Evolutionary conservation across 352 stramenopile genomes (phyloP), one percentile per base, ranked within the genome.

Genomic region (Nothophytophthora sp.): DNA sequence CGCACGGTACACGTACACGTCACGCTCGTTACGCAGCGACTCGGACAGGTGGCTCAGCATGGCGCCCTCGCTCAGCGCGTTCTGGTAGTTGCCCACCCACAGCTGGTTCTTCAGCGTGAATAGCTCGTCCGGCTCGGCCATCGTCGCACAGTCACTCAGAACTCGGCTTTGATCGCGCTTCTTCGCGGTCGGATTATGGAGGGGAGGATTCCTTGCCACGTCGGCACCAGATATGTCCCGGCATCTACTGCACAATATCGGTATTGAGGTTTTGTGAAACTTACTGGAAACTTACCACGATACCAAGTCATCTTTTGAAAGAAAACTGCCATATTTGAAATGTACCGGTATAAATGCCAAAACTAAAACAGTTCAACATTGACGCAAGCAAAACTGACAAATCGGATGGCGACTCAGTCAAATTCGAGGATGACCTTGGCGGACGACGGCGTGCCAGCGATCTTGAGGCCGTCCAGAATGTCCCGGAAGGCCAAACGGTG

Each of bases 31-130:
- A 56, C 95, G 93, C 42, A 98, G 72, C 23, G 85, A 49, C 15
- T 95, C 78, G 28, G 70, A 70, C 63, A 98, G 43, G 59, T 96
- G 83, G 55, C 75, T 86, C 18, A 98, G 82, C 55, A 91, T 85
- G 46, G 73, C 83, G 25, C 73, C 90, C 60, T 98, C 96, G 50
- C 96, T 96, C 28, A 98, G 76, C 19, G 85, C 86, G 42, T 98
- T 92, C 62, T 95, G 76, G 76, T 98, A 99, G 79, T 98, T 98
- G 45, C 96, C 96, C 35, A 99, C 79, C 92, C 93, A 99, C 56
- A 97, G 96, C 68, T 98, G 95, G 76, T 97, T 98, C 69, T 98
- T 95, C 20, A 99, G 78, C 63, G 96, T 99, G 77, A 98, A 99
- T 35, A 99, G 82, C 56, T 99, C 96, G 67, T 99, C 96, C 11